Base-by-base conservation (phyloP, 257 asterid genomes). In the Coffea canephora region DNA sequence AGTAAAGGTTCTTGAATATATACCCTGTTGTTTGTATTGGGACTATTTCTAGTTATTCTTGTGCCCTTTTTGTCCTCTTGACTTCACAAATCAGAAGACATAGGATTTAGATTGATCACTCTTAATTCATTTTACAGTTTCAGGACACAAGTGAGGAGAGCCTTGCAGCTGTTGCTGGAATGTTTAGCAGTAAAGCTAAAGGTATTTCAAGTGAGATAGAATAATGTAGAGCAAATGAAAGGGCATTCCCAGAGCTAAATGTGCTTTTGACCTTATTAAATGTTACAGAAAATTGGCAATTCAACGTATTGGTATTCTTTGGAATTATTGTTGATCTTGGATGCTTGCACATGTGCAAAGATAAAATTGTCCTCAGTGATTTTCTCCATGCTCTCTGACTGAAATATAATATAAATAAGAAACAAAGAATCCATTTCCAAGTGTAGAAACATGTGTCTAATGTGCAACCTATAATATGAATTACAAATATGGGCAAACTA, bases 161-260 rank as follows among this genome's bases (percentile, higher is more conserved):
- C 87, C 97, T 95, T 83, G 97, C 96, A 67, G 99, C 99, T 71
- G 98, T 95, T 83, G 99, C 99, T 82, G 99, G 99, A 88, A 95
- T 95, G 99, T 95, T 95, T 86, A 95, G 89, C 89, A 95, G 99
- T 85, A 95, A 95, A 84, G 98, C 99, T 39, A 95, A 93, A 91
- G 99, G 99, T 95, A 89, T 54, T 76, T 73, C 46, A 61, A 61
- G 79, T 57, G n/a, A 12, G 54, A 54, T 19, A 18, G n/a, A 31
- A 34, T 18, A 55, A 31, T 7, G 39, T 74, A 55, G 67, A 31
- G 48, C 39, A 25, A 11, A 25, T 11, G 41, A n/a, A 25, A 52
- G 78, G 69, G 45, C 11, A 57, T 41, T 41, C 11, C 64, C 43
- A 7, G 59, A 43, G 2, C 59, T 10, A 50, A 52, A 36, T 61